Conservation (phyloP, 2,329 filamentous ascomycete genomes). For the Epichloe gansuensis region DNA sequence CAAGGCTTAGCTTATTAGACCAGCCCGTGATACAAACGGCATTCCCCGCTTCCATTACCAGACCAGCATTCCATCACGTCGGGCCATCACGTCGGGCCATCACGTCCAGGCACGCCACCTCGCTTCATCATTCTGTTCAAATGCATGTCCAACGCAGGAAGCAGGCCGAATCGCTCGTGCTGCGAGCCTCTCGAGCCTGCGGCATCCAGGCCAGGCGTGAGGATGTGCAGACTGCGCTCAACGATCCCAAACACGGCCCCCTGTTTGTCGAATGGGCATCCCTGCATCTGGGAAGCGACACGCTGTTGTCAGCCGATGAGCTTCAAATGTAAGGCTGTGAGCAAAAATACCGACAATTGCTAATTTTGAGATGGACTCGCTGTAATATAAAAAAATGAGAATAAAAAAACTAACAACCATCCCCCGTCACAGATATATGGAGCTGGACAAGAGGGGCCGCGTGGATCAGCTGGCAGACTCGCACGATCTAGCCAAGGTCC, state of each 20-base stretch:
- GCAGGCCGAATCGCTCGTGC: slow-evolving; percentile 21
- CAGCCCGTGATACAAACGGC: slow-evolving; percentile 1
- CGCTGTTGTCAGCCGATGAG: slow-evolving; percentile 42
- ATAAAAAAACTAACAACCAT: neutral
- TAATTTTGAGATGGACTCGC: too few relatives aligned
- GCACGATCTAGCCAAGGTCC: slow-evolving; percentile 34
- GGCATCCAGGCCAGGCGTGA: slow-evolving; percentile 22
- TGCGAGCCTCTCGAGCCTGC: slow-evolving; percentile 21
- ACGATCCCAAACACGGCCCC: slow-evolving; percentile 22
- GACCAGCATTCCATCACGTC: neutral
- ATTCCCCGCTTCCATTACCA: neutral
- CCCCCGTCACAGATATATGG: slow-evolving; percentile 31
- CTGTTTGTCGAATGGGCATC: slow-evolving; percentile 36
- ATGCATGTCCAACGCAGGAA: slow-evolving; percentile 18
- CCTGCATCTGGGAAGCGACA: slow-evolving; percentile 35
- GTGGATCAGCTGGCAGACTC: slow-evolving; percentile 32
- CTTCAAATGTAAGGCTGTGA: slow-evolving; percentile 29
- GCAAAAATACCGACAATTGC: neutral
- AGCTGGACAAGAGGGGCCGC: slow-evolving; percentile 35
- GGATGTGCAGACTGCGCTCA: slow-evolving; percentile 25
- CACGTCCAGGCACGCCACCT: slow-evolving; percentile 14
- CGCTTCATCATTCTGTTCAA: slow-evolving; percentile 19
- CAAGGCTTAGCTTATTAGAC: too few relatives aligned
- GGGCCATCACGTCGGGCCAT: neutral
- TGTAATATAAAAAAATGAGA: neutral